A percentile compares a stretch with the other conserved stretches of the same genome.
Evolutionary conservation across 371 early-diverging fungal genomes (phyloP).

Genomic region (Amoeboaphelidium protococcarum): DNA sequence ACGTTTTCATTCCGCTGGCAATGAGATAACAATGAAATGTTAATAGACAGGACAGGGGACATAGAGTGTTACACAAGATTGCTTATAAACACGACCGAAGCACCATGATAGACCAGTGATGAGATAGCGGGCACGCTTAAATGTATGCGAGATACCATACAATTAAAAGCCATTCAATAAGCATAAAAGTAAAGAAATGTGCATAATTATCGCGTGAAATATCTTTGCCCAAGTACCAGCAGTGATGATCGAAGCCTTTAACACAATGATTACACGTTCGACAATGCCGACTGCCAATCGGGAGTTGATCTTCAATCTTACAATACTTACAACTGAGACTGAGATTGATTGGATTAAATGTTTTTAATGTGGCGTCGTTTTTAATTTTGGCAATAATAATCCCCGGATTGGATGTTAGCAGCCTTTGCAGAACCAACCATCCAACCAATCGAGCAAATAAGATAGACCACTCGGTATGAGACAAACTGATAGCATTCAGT

Average conservation of each 20-base stretch:
- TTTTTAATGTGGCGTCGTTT: not conserved
- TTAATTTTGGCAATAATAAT: not conserved
- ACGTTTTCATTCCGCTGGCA: no score
- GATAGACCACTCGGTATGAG: not conserved
- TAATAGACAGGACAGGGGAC: no score
- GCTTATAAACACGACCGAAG: no score
- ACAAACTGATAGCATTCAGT: no score
- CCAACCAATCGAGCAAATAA: not conserved
- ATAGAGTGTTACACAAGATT: no score
- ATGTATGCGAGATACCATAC: no score
- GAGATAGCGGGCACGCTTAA: no score
- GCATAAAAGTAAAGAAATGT: no score
- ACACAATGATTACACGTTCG: slow-evolving; percentile 64
- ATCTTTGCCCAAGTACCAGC: slow-evolving; percentile 46
- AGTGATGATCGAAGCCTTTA: slow-evolving; percentile 51
- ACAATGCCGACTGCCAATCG: slow-evolving; percentile 25
- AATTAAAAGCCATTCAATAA: no score
- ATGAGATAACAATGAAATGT: no score
- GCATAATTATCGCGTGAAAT: no score
- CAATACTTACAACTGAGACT: not conserved
- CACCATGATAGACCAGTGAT: no score
- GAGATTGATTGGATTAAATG: not conserved
- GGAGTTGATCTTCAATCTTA: not conserved
- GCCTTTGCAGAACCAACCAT: not conserved
- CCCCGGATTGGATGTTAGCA: not conserved